phyloP scores from a whole-genome alignment of 1,139 yeast species.

The Candida tunisiensis region DNA sequence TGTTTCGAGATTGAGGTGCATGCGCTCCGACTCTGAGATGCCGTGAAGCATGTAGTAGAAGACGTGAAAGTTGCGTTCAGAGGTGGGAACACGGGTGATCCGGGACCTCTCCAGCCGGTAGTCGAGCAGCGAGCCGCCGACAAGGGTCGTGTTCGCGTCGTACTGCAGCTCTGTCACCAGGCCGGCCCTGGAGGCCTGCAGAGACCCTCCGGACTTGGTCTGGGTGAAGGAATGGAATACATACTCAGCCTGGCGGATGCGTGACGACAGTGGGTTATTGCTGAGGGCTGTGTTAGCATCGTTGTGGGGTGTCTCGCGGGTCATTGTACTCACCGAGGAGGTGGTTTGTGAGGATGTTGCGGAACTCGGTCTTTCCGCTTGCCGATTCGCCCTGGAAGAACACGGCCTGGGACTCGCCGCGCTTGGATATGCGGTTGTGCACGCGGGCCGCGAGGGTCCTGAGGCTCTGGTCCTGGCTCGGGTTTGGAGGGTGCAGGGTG shows the following conservation, averaged over 20 bases:
- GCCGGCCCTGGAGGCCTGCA: constrained; percentile 22
- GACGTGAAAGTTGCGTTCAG: constrained; percentile 25
- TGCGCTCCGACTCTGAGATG: constrained; percentile 20
- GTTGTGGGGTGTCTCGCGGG: neutral
- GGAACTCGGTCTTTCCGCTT: constrained; percentile 23
- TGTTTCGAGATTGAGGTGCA: constrained; percentile 18
- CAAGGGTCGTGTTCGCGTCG: constrained; percentile 19
- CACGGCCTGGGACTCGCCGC: constrained; percentile 23
- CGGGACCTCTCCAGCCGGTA: constrained; percentile 24
- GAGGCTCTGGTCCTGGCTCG: constrained; percentile 23
- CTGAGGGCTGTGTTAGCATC: constrained; percentile 12
- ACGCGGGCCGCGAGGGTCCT: constrained; percentile 23
- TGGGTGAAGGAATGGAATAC: constrained; percentile 23
- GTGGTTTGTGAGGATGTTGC: constrained; percentile 16
- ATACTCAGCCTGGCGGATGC: constrained; percentile 19
- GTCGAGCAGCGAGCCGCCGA: constrained; percentile 23
- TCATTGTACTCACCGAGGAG: constrained; percentile 13
- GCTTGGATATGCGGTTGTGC: constrained; percentile 20
- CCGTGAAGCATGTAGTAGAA: constrained; percentile 25
- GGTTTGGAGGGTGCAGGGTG: constrained; percentile 21
- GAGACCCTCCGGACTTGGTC: constrained; percentile 20
- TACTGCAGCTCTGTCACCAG: constrained; percentile 24
- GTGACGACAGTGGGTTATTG: constrained; percentile 20
- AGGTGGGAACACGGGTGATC: constrained; percentile 23
- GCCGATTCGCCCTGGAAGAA: constrained; percentile 25